Conservation (phyloP, 768 basidiomycete genomes). For the Hirschioporus abietinus region DNA sequence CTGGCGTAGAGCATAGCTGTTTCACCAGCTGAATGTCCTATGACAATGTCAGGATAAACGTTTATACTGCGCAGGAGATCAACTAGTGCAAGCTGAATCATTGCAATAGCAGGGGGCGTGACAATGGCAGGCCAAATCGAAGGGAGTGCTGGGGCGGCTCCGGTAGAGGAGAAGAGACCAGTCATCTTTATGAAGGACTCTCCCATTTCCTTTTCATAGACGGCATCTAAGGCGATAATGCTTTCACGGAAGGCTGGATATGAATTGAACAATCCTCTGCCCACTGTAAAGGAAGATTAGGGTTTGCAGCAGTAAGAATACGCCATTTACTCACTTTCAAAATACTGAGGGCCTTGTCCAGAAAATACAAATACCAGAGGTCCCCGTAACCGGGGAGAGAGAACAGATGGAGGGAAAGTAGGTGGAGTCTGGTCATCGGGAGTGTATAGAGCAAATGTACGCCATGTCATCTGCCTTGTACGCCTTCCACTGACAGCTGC, state of each 20-base stretch:
- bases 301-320: background rate
- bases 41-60: conserved; percentile 30
- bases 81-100: conserved; percentile 41
- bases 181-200: conserved; percentile 29
- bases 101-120: conserved; percentile 36
- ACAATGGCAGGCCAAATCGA: conserved; percentile 29
- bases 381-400: conserved; percentile 21
- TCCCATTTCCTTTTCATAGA: conserved; percentile 26
- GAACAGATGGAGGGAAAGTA: conserved; percentile 24
- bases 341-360: conserved; percentile 36
- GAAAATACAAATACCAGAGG: conserved; percentile 34
- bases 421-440: background rate
- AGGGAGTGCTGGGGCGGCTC: conserved; percentile 7
- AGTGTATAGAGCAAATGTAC: conserved; percentile 23
- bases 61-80: conserved; percentile 34
- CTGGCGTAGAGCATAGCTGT: conserved; percentile 39
- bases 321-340: conserved; percentile 25
- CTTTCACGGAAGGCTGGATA: conserved; percentile 33
- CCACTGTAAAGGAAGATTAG: conserved; percentile 23
- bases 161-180: conserved; percentile 30
- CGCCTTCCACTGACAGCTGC: background rate
- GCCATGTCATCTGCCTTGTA: background rate
- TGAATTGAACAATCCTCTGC: conserved; percentile 28
- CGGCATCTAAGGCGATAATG: conserved; percentile 33
- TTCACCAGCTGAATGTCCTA: conserved; percentile 48